phyloP scores from a whole-genome alignment of 1,139 yeast species.

The Pichia sp. region DNA sequence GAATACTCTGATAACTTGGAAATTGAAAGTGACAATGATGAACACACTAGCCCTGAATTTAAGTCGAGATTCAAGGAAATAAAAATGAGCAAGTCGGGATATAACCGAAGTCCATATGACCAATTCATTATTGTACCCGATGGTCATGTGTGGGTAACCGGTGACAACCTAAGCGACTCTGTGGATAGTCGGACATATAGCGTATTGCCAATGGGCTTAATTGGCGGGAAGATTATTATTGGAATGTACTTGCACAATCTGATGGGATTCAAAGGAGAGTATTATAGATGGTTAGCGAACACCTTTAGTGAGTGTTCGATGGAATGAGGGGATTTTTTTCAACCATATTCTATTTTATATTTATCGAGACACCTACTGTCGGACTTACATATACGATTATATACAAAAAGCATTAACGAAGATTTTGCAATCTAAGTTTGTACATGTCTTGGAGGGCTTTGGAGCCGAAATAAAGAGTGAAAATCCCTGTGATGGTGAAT shows the following conservation, averaged over 20 bases:
- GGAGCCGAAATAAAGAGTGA: conserved; percentile 65
- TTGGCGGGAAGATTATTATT: conserved; percentile 69
- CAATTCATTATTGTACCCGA: conserved; percentile 67
- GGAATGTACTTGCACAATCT: conserved; percentile 29
- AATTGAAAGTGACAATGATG: background rate
- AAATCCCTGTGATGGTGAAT: conserved; percentile 47
- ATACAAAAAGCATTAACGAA: conserved; percentile 17
- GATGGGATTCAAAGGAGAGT: conserved; percentile 19
- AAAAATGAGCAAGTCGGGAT: conserved; percentile 19
- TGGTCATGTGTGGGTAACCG: conserved; percentile 97
- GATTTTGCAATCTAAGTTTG: conserved; percentile 23
- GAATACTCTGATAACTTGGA: conserved; percentile 1
- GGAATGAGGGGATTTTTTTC: background rate
- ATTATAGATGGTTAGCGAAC: conserved; percentile 17
- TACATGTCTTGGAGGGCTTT: conserved; percentile 45
- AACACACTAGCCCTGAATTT: background rate
- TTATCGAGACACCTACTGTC: no score
- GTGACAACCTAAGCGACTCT: conserved; percentile 87
- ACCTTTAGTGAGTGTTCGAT: conserved; percentile 11
- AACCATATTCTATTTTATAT: no score
- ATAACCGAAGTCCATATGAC: conserved; percentile 34
- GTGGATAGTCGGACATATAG: conserved; percentile 87
- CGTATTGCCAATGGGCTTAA: conserved; percentile 79
- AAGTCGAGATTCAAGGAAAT: conserved; percentile 10
- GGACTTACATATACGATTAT: conserved; percentile 3